Conservation (phyloP, 306 rosid genomes). For the Fagus sylvatica region DNA sequence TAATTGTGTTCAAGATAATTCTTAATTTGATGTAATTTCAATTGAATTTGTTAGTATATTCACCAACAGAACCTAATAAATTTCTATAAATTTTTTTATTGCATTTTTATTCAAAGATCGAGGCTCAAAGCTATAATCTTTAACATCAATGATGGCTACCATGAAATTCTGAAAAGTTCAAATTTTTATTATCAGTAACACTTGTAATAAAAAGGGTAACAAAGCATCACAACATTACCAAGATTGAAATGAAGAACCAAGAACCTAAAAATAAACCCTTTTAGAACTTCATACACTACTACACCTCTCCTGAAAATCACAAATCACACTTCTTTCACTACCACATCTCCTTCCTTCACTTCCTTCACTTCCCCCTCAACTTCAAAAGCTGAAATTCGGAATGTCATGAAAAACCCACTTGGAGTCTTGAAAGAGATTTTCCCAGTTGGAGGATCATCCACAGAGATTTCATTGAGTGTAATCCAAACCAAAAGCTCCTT, state of each 20-base stretch:
- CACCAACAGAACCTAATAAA: too few species aligned
- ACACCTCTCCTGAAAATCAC: conserved; percentile 18
- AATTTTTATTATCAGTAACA: background rate
- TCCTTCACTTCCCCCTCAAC: conserved; percentile 39
- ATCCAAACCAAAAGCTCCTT: conserved; percentile 92
- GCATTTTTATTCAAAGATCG: too few species aligned
- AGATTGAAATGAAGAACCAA: too few species aligned
- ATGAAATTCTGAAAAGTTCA: background rate
- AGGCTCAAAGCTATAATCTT: too few species aligned
- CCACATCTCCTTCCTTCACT: conserved; percentile 14
- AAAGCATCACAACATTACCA: conserved; percentile 4
- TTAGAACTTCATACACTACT: too few species aligned
- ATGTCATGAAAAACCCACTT: conserved; percentile 57
- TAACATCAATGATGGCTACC: background rate
- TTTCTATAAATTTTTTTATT: too few species aligned
- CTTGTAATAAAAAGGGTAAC: background rate
- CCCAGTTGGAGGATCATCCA: conserved; percentile 69
- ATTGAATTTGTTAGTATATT: too few species aligned
- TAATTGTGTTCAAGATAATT: too few species aligned
- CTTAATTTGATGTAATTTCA: too few species aligned
- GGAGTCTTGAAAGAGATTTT: conserved; percentile 73
- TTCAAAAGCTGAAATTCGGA: conserved; percentile 62
- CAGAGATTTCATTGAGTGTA: conserved; percentile 54
- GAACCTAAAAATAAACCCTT: too few species aligned
- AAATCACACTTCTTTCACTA: conserved; percentile 45